These are phyloP conservation scores for Oryza australiensis DNA, from an alignment of 176 grass and related monocot genomes.

Conservation along the genomic window DNA sequence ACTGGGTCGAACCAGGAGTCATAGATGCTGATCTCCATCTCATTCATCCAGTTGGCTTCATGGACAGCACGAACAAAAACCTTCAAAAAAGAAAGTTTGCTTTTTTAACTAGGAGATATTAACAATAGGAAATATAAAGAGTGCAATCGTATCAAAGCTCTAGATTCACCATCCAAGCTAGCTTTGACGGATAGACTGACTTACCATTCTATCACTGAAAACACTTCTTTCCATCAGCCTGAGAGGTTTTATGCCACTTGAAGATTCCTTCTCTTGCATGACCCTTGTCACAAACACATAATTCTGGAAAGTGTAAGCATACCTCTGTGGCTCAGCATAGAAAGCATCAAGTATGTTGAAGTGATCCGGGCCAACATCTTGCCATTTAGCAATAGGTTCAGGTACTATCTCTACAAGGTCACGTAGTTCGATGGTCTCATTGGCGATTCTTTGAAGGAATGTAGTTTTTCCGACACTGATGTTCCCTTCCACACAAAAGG, in stretches of 20 bases:
- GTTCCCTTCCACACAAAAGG: conserved; percentile 90
- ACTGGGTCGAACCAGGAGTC: conserved; percentile 86
- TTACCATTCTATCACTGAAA: conserved; percentile 91
- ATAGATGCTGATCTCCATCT: conserved; percentile 85
- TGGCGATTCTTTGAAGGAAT: conserved; percentile 84
- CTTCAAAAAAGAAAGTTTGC: conserved; percentile 32
- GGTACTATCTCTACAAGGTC: conserved; percentile 93
- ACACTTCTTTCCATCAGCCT: conserved; percentile 90
- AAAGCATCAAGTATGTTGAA: conserved; percentile 90
- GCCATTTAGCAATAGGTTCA: conserved; percentile 82
- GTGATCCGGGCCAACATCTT: conserved; percentile 81
- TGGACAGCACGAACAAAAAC: conserved; percentile 80
- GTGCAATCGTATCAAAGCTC: not conserved
- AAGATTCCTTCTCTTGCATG: conserved; percentile 87
- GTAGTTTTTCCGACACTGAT: conserved; percentile 93
- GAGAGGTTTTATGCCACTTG: conserved; percentile 73
- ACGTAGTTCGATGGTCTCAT: conserved; percentile 77
- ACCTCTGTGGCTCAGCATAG: conserved; percentile 81
- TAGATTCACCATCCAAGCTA: not conserved
- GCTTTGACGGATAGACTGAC: not conserved
- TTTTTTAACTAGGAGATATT: not conserved
- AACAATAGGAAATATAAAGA: not conserved
- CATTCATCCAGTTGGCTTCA: conserved; percentile 87
- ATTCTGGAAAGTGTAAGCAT: conserved; percentile 96
- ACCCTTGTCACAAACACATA: conserved; percentile 85